phyloP scores from a whole-genome alignment of 1,139 yeast species.

The Saccharomycopsis phalli region DNA sequence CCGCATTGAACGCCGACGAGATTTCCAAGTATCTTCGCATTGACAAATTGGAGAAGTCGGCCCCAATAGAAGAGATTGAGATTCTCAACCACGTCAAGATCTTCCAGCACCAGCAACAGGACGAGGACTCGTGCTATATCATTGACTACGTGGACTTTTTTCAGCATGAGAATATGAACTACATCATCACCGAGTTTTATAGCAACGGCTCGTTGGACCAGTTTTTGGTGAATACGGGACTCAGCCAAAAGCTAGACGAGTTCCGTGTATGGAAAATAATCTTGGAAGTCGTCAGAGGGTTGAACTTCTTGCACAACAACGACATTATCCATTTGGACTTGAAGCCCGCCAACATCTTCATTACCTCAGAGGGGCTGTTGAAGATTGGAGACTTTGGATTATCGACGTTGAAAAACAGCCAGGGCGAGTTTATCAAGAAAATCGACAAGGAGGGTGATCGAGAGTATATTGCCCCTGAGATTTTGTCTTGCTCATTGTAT shows the following conservation, averaged over 20 bases:
- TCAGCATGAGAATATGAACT: conserved; percentile 51
- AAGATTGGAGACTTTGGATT: conserved; percentile 60
- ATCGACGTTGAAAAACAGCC: conserved; percentile 34
- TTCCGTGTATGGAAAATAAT: conserved; percentile 82
- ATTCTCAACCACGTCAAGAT: conserved; percentile 36
- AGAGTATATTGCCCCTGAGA: conserved; percentile 95
- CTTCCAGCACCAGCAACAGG: conserved; percentile 32
- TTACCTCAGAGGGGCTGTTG: conserved; percentile 69
- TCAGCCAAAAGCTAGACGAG: conserved; percentile 54
- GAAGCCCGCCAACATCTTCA: conserved; percentile 43
- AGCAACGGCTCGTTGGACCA: conserved; percentile 87
- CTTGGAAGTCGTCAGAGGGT: conserved; percentile 30
- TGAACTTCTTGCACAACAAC: conserved; percentile 16
- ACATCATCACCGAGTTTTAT: conserved; percentile 91
- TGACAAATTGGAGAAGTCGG: conserved; percentile 38
- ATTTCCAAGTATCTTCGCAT: conserved; percentile 47
- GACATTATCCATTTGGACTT: conserved; percentile 18
- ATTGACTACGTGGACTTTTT: conserved; percentile 66
- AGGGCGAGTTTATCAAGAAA: conserved; percentile 33
- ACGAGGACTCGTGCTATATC: conserved; percentile 57
- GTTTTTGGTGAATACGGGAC: conserved; percentile 72
- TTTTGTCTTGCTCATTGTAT: conserved; percentile 71
- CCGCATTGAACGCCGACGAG: conserved; percentile 57
- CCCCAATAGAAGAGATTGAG: conserved; percentile 49
- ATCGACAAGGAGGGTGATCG: conserved; percentile 95